Evolutionary conservation across 768 basidiomycete species (phyloP), one percentile per base, ranked within the genome.

Genomic region (Calocera cornea): DNA sequence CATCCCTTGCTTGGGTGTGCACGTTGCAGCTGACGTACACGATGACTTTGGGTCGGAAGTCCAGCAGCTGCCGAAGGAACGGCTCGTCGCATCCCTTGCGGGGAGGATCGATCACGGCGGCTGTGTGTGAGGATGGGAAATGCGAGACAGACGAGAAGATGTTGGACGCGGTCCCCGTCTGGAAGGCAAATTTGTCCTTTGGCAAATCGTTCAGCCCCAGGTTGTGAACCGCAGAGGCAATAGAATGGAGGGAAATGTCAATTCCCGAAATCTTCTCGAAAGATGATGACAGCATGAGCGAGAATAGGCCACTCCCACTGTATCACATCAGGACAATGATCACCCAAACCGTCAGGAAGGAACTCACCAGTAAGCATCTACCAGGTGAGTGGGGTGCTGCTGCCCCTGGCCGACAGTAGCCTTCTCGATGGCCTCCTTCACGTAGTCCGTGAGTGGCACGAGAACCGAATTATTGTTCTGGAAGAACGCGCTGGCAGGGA

Each of bases 401-500:
- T 50, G 64, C 64, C 64, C 17, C 65, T 69, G 69, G 67, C 73
- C 65, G 19, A 73, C 44, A 33, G 64, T 24, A 66, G 54, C 72
- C 87, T 85, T 60, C 54, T 60, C 54, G 72, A 94, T 86, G 65
- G 88, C 85, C 33, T 87, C 83, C 49, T 83, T 82, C 66, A 95
- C 92, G 77, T 95, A 92, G 68, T 83, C 74, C n/a, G 90, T 89
- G 64, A 99, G 82, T 0, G 91, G 86, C 5, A 86, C 81, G 33
- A 98, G 84, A 41, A 95, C 89, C 7, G 90, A 86, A 74, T 95
- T 95, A 83, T 99, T 99, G 80, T 97, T 97, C 74, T 99, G 95
- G 83, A 98, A 98, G 81, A 98, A 99, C 2, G 91, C 89, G 60
- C 89, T 86, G 5, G 87, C 90, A 24, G 81, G 83, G 77, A 91